These are phyloP conservation scores for Amauroascus niger DNA, from an alignment of 2,329 filamentous ascomycete genomes.

Conservation along the genomic window DNA sequence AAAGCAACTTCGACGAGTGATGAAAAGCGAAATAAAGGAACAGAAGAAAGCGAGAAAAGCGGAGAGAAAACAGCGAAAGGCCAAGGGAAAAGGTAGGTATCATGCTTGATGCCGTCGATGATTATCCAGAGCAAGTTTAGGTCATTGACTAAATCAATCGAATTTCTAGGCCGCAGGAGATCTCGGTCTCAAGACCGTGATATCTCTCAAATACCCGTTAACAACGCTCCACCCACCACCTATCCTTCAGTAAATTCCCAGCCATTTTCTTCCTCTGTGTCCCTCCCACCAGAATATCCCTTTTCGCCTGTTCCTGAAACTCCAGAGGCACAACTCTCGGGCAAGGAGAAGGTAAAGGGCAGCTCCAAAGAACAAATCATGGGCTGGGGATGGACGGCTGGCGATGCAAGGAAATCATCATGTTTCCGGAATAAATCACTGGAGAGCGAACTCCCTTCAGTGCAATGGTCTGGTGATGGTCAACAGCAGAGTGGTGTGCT, in stretches of 20 bases:
- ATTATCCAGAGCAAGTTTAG: background rate
- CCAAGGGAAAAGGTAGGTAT: conserved; percentile 10
- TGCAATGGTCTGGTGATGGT: conserved; percentile 13
- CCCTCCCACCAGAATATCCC: background rate
- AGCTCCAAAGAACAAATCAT: background rate
- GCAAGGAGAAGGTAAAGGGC: background rate
- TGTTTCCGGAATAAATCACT: conserved; percentile 6
- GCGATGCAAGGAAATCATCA: background rate
- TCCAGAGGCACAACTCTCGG: background rate
- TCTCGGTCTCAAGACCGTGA: background rate
- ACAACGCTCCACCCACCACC: background rate
- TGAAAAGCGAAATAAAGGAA: conserved; percentile 17
- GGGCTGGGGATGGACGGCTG: conserved; percentile 5
- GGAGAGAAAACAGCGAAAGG: conserved; percentile 12
- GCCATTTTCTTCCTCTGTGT: background rate
- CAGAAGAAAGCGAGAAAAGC: conserved; percentile 14
- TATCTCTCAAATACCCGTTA: background rate
- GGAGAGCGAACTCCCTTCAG: background rate
- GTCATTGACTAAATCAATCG: background rate
- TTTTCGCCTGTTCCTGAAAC: background rate
- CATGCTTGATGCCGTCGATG: background rate
- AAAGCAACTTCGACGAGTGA: conserved; percentile 19
- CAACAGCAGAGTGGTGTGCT: conserved; percentile 14
- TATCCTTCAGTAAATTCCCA: background rate
- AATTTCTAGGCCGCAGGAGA: background rate